A percentile compares a stretch with the other conserved stretches of the same genome.
phyloP scores from a whole-genome alignment of 106 monocot species.

The Platanthera zijinensis region DNA sequence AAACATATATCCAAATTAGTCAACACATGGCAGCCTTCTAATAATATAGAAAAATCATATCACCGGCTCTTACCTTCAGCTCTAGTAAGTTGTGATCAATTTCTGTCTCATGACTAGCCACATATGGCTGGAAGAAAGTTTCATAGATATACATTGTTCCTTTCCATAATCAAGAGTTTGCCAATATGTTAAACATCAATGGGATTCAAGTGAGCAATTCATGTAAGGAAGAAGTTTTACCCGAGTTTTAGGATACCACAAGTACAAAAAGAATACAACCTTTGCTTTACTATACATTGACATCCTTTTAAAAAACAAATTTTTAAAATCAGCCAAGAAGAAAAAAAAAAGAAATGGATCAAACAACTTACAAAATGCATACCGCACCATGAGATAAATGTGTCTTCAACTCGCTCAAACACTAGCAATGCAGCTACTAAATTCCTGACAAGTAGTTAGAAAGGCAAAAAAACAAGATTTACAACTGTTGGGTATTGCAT shows the following conservation, averaged over 20 bases:
- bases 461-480: neutral
- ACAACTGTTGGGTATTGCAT: too few relatives aligned
- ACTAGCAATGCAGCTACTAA: constrained; percentile 64
- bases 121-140: constrained; percentile 58
- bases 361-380: too few relatives aligned
- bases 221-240: neutral
- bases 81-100: constrained; percentile 56
- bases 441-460: constrained; percentile 40
- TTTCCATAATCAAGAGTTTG: constrained; percentile 19
- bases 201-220: neutral
- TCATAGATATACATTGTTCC: constrained; percentile 79
- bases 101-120: constrained; percentile 45
- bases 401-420: constrained; percentile 68
- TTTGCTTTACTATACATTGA: too few relatives aligned
- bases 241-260: too few relatives aligned
- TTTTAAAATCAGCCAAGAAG: too few relatives aligned
- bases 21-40: too few relatives aligned
- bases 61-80: constrained; percentile 35
- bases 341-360: too few relatives aligned
- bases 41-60: too few relatives aligned
- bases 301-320: too few relatives aligned
- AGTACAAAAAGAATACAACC: too few relatives aligned
- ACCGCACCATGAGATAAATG: constrained; percentile 69
- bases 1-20: too few relatives aligned
- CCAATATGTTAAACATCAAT: neutral